Base-by-base conservation (phyloP, 2,329 filamentous ascomycete species). In the Cryphonectria carpinicola region DNA sequence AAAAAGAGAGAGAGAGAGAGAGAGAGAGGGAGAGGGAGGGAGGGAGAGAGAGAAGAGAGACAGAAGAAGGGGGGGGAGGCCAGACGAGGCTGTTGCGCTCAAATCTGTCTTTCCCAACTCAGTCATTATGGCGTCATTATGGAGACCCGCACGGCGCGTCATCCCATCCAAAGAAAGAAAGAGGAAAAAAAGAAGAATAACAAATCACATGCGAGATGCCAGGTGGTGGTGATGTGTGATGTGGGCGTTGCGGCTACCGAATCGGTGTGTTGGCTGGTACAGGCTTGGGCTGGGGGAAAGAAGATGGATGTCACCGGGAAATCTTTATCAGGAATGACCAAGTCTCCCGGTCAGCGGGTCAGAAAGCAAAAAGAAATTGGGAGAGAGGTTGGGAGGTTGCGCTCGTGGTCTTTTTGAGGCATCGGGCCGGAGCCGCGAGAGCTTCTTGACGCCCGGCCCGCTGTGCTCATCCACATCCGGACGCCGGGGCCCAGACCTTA, bases 391-490 rank as follows among this genome's bases (percentile, higher is more conserved):
- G n/a, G 25, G n/a, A 56, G 11, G 25, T 56, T 56, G 25, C 54
- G 54, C 54, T n/a, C 28, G 28, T 19, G 19, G 14, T 58, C 25
- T 17, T 19, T 32, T 58, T 0, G 14, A 56, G 25, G 54, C 7
- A 32, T 32, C 54, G 54, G 54, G 28, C 54, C 54, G 54, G 25
- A 35, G 7, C 54, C 54, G 54, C 54, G 54, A 58, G 54, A 58
- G 54, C 54, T 58, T 41, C 61, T 19, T 43, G 35, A 64, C 41
- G 61, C 61, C 61, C 61, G 61, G 61, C 61, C 61, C 39, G 61
- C 61, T 28, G 39, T 39, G 13, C 37, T 64, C 61, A 39, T 46
- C 41, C 39, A 62, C 32, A 25, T 22, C 60, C 35, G 60, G 60
- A 25, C 28, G 35, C 37, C 35, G 60, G 60, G 22, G 35, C 60